phyloP scores from a whole-genome alignment of 2,329 filamentous ascomycete genomes.

The Aspergillus brunneoviolaceus region DNA sequence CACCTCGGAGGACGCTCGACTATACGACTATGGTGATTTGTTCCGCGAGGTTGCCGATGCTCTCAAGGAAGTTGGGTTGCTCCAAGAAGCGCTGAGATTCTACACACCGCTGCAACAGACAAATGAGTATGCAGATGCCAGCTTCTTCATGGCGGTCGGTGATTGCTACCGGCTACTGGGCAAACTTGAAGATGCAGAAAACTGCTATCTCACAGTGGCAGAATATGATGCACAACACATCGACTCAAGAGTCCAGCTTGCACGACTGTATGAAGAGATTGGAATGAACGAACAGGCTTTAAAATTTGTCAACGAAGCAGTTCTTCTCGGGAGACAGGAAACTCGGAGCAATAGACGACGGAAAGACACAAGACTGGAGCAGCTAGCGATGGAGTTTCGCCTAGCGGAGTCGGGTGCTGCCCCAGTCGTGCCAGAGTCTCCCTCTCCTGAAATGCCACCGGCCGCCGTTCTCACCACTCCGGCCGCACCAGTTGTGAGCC shows the following conservation, averaged over 20 bases:
- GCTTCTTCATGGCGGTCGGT: slow-evolving; percentile 52
- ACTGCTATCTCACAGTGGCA: slow-evolving; percentile 72
- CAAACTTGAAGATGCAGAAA: slow-evolving; percentile 68
- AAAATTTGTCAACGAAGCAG: slow-evolving; percentile 72
- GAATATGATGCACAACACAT: slow-evolving; percentile 70
- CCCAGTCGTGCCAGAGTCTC: slow-evolving; percentile 23
- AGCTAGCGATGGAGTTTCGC: slow-evolving; percentile 42
- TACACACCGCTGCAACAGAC: slow-evolving; percentile 54
- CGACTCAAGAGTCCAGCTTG: slow-evolving; percentile 74
- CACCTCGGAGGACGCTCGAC: slow-evolving; percentile 47
- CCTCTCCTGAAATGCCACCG: slow-evolving; percentile 8
- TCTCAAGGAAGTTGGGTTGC: slow-evolving; percentile 52
- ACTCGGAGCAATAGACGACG: slow-evolving; percentile 30
- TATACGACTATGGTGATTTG: slow-evolving; percentile 73
- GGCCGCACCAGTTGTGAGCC: slow-evolving; percentile 16
- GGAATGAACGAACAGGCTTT: slow-evolving; percentile 74
- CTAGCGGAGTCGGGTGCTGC: slow-evolving; percentile 25
- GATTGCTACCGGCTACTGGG: slow-evolving; percentile 66
- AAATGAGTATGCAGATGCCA: slow-evolving; percentile 49
- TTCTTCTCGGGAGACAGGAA: slow-evolving; percentile 58
- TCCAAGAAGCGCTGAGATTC: slow-evolving; percentile 59
- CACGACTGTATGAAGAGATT: slow-evolving; percentile 77
- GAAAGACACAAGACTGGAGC: slow-evolving; percentile 41
- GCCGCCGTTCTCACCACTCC: slow-evolving; percentile 18
- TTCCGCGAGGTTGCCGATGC: slow-evolving; percentile 69